Evolutionary conservation across 148 eudicot genomes (phyloP).

Genomic region (Fagopyrum esculentum): DNA sequence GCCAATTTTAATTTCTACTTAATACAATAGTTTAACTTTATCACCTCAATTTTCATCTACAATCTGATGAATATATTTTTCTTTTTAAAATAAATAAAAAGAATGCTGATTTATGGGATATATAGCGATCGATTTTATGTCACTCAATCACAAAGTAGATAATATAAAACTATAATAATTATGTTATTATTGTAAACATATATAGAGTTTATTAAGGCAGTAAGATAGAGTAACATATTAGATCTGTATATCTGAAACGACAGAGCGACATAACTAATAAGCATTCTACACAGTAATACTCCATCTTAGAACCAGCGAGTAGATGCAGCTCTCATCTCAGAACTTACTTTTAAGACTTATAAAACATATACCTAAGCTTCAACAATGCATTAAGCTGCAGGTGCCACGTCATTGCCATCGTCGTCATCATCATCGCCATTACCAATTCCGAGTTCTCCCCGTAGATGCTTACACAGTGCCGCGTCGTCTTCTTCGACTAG

Average conservation of each 20-base stretch:
- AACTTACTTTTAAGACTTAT: background rate
- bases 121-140: no score
- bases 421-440: conserved; percentile 27
- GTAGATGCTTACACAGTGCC: background rate
- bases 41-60: no score
- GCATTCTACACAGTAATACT: background rate
- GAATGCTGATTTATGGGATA: no score
- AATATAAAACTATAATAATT: no score
- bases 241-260: background rate
- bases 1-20: no score
- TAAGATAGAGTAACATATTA: background rate
- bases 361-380: background rate
- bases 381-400: conserved; percentile 22
- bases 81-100: no score
- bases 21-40: no score
- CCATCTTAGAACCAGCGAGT: background rate
- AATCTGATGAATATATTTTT: no score
- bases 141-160: no score
- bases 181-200: no score
- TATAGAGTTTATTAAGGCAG: background rate
- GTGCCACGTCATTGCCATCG: conserved; percentile 33
- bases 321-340: background rate
- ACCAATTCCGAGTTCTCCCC: background rate
- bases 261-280: background rate
- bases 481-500: conserved; percentile 9